Conservation (phyloP, 202 grass and related monocot genomes). For the Musa balbisiana region DNA sequence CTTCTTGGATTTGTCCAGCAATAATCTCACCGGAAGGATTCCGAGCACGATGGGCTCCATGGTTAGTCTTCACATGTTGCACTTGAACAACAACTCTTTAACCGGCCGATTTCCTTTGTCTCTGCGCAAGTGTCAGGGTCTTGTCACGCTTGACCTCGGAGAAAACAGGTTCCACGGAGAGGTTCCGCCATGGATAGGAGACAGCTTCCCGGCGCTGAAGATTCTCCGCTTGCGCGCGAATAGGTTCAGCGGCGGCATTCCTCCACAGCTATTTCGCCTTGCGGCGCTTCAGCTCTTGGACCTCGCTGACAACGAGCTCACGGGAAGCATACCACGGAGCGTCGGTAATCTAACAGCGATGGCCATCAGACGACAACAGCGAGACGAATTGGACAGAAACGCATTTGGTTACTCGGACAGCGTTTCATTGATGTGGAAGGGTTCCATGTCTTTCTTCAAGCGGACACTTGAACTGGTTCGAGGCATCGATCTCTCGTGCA, state of each 20-base stretch:
- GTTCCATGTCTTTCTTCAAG: background rate
- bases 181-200: slow-evolving; percentile 47
- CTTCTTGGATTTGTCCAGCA: slow-evolving; percentile 34
- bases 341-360: slow-evolving; percentile 20
- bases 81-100: slow-evolving; percentile 33
- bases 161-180: slow-evolving; percentile 42
- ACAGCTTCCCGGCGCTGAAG: slow-evolving; percentile 38
- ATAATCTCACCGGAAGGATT: slow-evolving; percentile 46
- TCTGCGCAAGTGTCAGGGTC: slow-evolving; percentile 39
- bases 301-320: slow-evolving; percentile 40
- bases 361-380: background rate
- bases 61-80: slow-evolving; percentile 25
- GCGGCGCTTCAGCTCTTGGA: slow-evolving; percentile 23
- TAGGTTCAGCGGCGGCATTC: slow-evolving; percentile 11
- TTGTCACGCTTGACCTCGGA: slow-evolving; percentile 34
- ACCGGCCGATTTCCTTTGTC: slow-evolving; percentile 40
- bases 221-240: slow-evolving; percentile 11
- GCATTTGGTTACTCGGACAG: background rate
- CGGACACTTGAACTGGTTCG: background rate
- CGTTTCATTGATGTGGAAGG: background rate
- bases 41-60: slow-evolving; percentile 44
- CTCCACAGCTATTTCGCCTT: slow-evolving; percentile 14
- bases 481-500: slow-evolving; percentile 16
- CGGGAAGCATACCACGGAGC: slow-evolving; percentile 48
- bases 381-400: background rate